These are phyloP conservation scores for Chrysoporthe puriensis DNA, from an alignment of 2,329 filamentous ascomycete species.

Conservation along the genomic window DNA sequence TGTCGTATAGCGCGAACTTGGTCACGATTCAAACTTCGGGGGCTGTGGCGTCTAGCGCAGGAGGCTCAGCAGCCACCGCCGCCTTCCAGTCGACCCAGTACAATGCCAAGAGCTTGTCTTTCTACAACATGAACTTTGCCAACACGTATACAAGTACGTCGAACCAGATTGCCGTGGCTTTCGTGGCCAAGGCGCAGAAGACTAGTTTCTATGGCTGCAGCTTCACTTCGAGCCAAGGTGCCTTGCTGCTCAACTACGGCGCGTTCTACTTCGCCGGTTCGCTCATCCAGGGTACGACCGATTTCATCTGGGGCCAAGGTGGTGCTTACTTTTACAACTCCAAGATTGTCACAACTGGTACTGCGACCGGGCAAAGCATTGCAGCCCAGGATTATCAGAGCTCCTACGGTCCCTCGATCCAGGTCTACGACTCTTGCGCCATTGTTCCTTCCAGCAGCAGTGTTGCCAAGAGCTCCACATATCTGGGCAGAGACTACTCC, in stretches of 20 bases:
- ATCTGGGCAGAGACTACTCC: conserved; percentile 37
- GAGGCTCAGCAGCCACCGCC: conserved; percentile 30
- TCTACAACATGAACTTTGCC: conserved; percentile 39
- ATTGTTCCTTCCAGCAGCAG: conserved; percentile 26
- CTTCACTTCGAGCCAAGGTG: conserved; percentile 24
- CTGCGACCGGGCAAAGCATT: conserved; percentile 35
- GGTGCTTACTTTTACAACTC: conserved; percentile 27
- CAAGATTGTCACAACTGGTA: conserved; percentile 26
- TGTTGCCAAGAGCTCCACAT: conserved; percentile 33
- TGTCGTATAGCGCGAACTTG: conserved; percentile 49
- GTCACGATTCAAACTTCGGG: conserved; percentile 43
- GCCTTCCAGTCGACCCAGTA: conserved; percentile 37
- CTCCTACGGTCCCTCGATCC: conserved; percentile 32
- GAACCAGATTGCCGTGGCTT: conserved; percentile 25
- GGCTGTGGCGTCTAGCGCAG: conserved; percentile 27
- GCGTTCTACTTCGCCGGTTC: conserved; percentile 24
- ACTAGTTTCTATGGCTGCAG: conserved; percentile 23
- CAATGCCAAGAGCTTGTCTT: conserved; percentile 35
- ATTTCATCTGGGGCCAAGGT: conserved; percentile 23
- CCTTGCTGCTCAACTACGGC: conserved; percentile 26
- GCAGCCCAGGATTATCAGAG: conserved; percentile 35
- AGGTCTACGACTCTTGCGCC: conserved; percentile 29
- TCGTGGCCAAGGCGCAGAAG: conserved; percentile 20
- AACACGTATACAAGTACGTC: conserved; percentile 26
- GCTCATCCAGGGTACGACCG: conserved; percentile 21